A percentile compares a stretch with the other conserved stretches of the same genome.
Evolutionary conservation across 192 early-diverging fungal genomes (phyloP).

Genomic region (Glomus cerebriforme): DNA sequence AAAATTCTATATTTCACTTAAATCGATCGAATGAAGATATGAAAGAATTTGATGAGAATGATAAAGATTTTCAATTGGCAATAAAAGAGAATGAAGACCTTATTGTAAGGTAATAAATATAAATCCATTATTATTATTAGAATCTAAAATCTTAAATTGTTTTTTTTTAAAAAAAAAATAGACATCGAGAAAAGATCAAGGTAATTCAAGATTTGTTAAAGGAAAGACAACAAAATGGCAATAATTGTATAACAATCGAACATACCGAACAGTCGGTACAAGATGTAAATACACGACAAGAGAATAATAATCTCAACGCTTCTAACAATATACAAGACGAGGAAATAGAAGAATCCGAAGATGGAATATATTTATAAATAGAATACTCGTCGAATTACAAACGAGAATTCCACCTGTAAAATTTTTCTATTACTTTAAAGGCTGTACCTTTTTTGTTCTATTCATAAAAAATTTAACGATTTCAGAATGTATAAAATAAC

Average conservation of each 20-base stretch:
- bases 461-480: no score
- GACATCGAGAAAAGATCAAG: slow-evolving; percentile 5
- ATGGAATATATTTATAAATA: neutral
- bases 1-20: slow-evolving; percentile 46
- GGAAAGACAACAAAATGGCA: slow-evolving; percentile 15
- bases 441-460: no score
- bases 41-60: slow-evolving; percentile 41
- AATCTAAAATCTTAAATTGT: neutral
- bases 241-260: slow-evolving; percentile 4
- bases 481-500: no score
- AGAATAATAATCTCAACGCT: neutral
- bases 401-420: no score
- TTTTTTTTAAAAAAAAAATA: neutral
- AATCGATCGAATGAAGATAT: slow-evolving; percentile 45
- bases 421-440: no score
- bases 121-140: neutral
- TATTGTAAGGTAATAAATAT: slow-evolving; percentile 34
- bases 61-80: slow-evolving; percentile 40
- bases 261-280: neutral
- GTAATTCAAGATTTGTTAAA: slow-evolving; percentile 8
- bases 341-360: neutral
- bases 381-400: no score
- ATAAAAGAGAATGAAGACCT: slow-evolving; percentile 42
- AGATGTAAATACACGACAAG: neutral
- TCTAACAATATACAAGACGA: neutral